Evolutionary conservation across 805 yeast genomes (phyloP).

Genomic region (Nakazawaea pomicola): DNA sequence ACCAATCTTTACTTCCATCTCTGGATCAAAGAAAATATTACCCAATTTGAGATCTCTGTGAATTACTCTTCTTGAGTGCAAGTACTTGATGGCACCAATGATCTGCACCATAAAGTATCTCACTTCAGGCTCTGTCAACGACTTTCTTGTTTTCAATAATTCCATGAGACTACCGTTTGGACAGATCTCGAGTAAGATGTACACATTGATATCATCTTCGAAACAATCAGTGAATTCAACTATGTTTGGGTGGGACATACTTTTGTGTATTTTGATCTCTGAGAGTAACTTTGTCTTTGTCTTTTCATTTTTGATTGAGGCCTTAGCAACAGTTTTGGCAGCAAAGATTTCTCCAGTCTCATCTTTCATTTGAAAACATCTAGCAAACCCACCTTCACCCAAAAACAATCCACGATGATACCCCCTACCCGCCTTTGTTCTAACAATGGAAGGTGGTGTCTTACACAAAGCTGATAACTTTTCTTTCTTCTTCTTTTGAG

Average conservation of each 20-base stretch:
- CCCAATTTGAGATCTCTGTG: slow-evolving; percentile 97
- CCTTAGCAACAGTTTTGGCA: slow-evolving; percentile 97
- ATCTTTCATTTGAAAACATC: slow-evolving; percentile 96
- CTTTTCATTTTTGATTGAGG: slow-evolving; percentile 85
- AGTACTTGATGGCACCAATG: slow-evolving; percentile 88
- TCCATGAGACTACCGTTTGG: slow-evolving; percentile 95
- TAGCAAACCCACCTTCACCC: slow-evolving; percentile 98
- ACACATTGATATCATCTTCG: slow-evolving; percentile 93
- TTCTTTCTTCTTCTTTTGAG: slow-evolving; percentile 70
- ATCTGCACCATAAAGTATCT: slow-evolving; percentile 87
- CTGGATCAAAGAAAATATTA: slow-evolving; percentile 88
- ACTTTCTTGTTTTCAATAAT: slow-evolving; percentile 74
- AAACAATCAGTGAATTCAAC: slow-evolving; percentile 94
- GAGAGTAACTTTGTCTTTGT: slow-evolving; percentile 82
- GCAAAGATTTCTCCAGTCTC: slow-evolving; percentile 84
- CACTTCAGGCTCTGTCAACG: slow-evolving; percentile 88
- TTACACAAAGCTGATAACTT: slow-evolving; percentile 87
- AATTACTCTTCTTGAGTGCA: slow-evolving; percentile 87
- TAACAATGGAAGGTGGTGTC: slow-evolving; percentile 93
- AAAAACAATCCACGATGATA: slow-evolving; percentile 85
- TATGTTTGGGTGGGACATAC: slow-evolving; percentile 81
- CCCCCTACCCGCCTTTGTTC: slow-evolving; percentile 81
- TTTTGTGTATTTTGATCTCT: slow-evolving; percentile 92
- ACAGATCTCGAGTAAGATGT: slow-evolving; percentile 89
- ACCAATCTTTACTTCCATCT: slow-evolving; percentile 93